Conservation (phyloP, 2,329 filamentous ascomycete genomes). For the Neurospora sp. region DNA sequence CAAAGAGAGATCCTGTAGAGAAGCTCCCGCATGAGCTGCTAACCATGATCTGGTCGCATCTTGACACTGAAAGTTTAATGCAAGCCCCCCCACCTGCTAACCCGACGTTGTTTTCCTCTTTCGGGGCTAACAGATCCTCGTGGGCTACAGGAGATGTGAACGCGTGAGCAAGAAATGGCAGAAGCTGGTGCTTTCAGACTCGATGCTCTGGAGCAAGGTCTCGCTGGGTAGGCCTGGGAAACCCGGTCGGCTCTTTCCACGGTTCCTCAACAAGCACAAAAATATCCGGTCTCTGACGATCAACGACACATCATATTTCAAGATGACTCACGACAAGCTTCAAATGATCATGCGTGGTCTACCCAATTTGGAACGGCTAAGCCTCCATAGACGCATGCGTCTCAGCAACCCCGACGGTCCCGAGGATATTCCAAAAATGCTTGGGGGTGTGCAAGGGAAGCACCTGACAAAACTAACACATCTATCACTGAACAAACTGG, state of each 20-base stretch:
- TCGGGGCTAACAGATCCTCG: slow-evolving; percentile 1
- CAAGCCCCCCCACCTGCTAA: background rate
- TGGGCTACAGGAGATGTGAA: slow-evolving; percentile 7
- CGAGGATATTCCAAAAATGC: background rate
- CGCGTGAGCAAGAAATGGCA: slow-evolving; percentile 14
- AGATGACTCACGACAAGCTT: slow-evolving; percentile 5
- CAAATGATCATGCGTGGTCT: slow-evolving; percentile 5
- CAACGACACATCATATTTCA: slow-evolving; percentile 7
- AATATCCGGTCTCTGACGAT: slow-evolving; percentile 9
- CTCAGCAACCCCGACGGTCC: background rate
- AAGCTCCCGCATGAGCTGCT: slow-evolving; percentile 15
- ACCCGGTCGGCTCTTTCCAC: slow-evolving; percentile 5
- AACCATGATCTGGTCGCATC: slow-evolving; percentile 10
- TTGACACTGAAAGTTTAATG: slow-evolving; percentile 6
- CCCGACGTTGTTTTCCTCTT: background rate
- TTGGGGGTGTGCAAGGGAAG: background rate
- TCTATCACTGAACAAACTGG: slow-evolving; percentile 2
- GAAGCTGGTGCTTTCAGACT: slow-evolving; percentile 4
- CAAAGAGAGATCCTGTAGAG: slow-evolving; percentile 10
- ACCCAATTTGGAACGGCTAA: slow-evolving; percentile 9
- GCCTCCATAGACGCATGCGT: slow-evolving; percentile 1
- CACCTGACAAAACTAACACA: slow-evolving; percentile 4
- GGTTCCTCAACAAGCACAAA: slow-evolving; percentile 10
- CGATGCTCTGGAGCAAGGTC: slow-evolving; percentile 9
- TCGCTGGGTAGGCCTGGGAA: slow-evolving; percentile 5